These are phyloP conservation scores for Fusarium nelsonii DNA, from an alignment of 2,329 filamentous ascomycete species.

Conservation along the genomic window DNA sequence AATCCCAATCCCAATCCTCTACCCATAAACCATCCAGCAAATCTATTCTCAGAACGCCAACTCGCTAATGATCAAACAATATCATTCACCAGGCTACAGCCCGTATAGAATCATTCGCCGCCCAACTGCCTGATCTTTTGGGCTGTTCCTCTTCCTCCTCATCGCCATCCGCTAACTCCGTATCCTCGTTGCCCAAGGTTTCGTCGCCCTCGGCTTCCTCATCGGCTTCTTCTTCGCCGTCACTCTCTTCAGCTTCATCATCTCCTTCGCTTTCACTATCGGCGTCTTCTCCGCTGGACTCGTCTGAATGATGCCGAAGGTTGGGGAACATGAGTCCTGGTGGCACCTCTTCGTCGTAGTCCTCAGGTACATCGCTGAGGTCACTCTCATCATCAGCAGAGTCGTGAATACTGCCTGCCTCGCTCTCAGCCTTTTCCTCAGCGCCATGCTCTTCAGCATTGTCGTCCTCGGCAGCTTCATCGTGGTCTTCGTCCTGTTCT, in stretches of 20 bases:
- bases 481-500: slow-evolving; percentile 44
- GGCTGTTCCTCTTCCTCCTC: slow-evolving; percentile 25
- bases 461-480: slow-evolving; percentile 49
- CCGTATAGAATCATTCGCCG: slow-evolving; percentile 16
- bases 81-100: slow-evolving; percentile 13
- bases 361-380: slow-evolving; percentile 72
- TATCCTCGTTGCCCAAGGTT: slow-evolving; percentile 33
- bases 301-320: slow-evolving; percentile 51
- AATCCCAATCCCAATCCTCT: slow-evolving; percentile 3
- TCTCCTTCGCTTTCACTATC: slow-evolving; percentile 55
- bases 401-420: slow-evolving; percentile 70
- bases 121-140: slow-evolving; percentile 20
- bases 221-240: slow-evolving; percentile 36
- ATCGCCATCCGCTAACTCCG: slow-evolving; percentile 31
- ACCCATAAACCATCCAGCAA: slow-evolving; percentile 1
- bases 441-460: slow-evolving; percentile 55
- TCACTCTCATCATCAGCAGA: slow-evolving; percentile 78
- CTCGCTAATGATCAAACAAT: slow-evolving; percentile 16
- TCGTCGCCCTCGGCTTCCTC: slow-evolving; percentile 41
- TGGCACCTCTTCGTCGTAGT: slow-evolving; percentile 69
- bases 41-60: slow-evolving; percentile 21
- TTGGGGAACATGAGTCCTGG: slow-evolving; percentile 66
- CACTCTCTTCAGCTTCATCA: slow-evolving; percentile 42
- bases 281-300: slow-evolving; percentile 53
- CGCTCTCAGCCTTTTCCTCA: slow-evolving; percentile 50